Evolutionary conservation across 2,329 filamentous ascomycete species (phyloP).

Genomic region (Xylariaceae sp.): DNA sequence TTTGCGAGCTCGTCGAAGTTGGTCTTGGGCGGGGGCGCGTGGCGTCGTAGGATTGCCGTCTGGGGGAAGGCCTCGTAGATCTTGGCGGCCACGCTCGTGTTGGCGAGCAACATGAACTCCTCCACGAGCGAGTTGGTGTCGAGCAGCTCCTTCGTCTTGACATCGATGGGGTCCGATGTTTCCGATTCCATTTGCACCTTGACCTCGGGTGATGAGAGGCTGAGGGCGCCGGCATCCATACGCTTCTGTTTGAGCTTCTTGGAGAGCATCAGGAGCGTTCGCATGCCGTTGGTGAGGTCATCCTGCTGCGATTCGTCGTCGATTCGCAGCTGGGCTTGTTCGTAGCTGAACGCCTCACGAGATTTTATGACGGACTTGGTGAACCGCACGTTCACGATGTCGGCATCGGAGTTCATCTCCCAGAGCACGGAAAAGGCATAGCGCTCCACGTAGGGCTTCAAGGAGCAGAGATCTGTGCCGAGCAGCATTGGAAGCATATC

Average conservation of each 20-base stretch:
- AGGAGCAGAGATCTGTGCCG: constrained; percentile 90
- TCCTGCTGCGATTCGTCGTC: constrained; percentile 85
- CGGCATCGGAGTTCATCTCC: constrained; percentile 81
- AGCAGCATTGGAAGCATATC: constrained; percentile 98
- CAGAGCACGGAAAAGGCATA: constrained; percentile 81
- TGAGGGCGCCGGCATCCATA: constrained; percentile 91
- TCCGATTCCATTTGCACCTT: constrained; percentile 93
- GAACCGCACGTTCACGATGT: constrained; percentile 80
- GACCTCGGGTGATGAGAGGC: constrained; percentile 95
- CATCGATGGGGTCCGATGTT: constrained; percentile 90
- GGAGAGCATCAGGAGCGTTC: constrained; percentile 78
- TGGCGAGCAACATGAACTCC: constrained; percentile 98
- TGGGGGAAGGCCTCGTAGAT: constrained; percentile 92
- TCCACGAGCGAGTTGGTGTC: constrained; percentile 97
- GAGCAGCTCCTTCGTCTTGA: constrained; percentile 89
- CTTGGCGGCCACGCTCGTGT: constrained; percentile 85
- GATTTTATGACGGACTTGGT: constrained; percentile 98
- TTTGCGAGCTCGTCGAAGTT: constrained; percentile 94
- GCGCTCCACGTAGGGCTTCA: constrained; percentile 96
- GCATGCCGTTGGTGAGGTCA: constrained; percentile 84
- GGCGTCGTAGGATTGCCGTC: constrained; percentile 86
- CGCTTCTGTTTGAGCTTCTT: constrained; percentile 92
- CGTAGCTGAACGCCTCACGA: constrained; percentile 94
- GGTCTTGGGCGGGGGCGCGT: constrained; percentile 85
- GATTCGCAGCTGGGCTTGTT: constrained; percentile 89